Base-by-base conservation (phyloP, 495 filamentous ascomycete genomes). In the Penicillium silybi region DNA sequence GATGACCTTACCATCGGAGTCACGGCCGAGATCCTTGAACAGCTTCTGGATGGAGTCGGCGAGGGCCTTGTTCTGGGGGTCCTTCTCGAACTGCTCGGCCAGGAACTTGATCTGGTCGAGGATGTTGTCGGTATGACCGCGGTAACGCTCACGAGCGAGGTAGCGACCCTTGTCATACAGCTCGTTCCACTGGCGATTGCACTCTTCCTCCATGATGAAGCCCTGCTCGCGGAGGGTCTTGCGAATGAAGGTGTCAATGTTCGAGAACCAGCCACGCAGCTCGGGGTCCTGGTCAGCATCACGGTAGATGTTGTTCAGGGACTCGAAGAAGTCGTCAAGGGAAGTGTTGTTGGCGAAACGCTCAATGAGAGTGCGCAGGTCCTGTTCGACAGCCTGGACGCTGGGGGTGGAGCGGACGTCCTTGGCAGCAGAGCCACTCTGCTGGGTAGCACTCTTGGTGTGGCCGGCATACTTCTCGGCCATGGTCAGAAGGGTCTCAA, bases 311-410 rank as follows among this genome's bases (percentile, higher is more conserved):
- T 77, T 80, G 61, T 95, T 87, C 65, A 98, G 85, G 2, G 92
- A 83, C 40, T 86, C 86, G 66, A 95, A 87, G 32, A 97, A 69
- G 65, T 95, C 89, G 54, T 95, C 86, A 35, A 81, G 76, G 1
- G 90, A 96, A 7, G 93, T 98, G 66, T 83, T 85, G 70, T 97
- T 97, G 63, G 93, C 93, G 57, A 97, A 97, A 41, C 93, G 86
- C 75, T 98, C 95, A 53, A 97, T 83, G 17, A 98, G 78, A 13
- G 81, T 86, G 76, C 85, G 90, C 46, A 98, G 76, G 61, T 95
- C 85, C 66, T 80, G 77, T 69, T 97, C 89, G 29, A 89, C 90
- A 23, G 73, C 73, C 45, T 80, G 66, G 26, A 97, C 69, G 44
- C 74, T 70, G 52, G 74, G 72, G 47, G 82, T 78, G 41, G 75